Percentiles rank a stretch among this genome's conserved stretches.
Evolutionary conservation across 495 filamentous ascomycete genomes (phyloP).

Genomic region (Corynascus novoguineensis): DNA sequence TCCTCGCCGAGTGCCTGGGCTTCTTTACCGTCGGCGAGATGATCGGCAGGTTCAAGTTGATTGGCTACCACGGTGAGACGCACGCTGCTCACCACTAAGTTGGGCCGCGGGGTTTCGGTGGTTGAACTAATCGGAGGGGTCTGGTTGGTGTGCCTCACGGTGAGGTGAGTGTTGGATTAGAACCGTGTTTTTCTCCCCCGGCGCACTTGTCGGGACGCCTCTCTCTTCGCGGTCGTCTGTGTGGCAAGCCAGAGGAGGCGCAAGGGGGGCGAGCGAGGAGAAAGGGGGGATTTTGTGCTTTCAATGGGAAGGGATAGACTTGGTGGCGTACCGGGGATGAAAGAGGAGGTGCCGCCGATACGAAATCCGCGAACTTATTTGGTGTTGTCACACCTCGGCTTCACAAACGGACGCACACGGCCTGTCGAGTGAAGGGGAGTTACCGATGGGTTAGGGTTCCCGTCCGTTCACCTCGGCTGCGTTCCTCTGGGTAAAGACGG

Average conservation of each 20-base stretch:
- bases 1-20: slow-evolving; percentile 80
- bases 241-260: slow-evolving; percentile 1
- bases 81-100: slow-evolving; percentile 57
- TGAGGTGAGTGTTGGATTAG: slow-evolving; percentile 8
- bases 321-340: slow-evolving; percentile 21
- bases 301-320: slow-evolving; percentile 17
- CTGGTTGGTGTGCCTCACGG: too few species aligned
- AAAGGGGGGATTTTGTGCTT: slow-evolving; percentile 9
- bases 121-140: background rate
- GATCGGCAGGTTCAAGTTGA: slow-evolving; percentile 84
- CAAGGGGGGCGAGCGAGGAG: slow-evolving; percentile 2
- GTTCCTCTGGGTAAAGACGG: background rate
- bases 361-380: slow-evolving; percentile 17
- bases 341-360: slow-evolving; percentile 13
- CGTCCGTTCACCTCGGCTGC: background rate
- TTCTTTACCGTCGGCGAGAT: slow-evolving; percentile 99
- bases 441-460: background rate
- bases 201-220: background rate
- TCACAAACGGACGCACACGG: slow-evolving; percentile 1
- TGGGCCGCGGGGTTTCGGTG: background rate
- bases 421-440: background rate
- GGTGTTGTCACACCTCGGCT: slow-evolving; percentile 13
- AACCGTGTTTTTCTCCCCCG: background rate
- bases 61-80: slow-evolving; percentile 77
- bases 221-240: slow-evolving; percentile 4